A percentile compares a stretch with the other conserved stretches of the same genome.
These are phyloP conservation scores for Solanum clarkiae DNA, from an alignment of 257 asterid genomes.

Conservation along the genomic window DNA sequence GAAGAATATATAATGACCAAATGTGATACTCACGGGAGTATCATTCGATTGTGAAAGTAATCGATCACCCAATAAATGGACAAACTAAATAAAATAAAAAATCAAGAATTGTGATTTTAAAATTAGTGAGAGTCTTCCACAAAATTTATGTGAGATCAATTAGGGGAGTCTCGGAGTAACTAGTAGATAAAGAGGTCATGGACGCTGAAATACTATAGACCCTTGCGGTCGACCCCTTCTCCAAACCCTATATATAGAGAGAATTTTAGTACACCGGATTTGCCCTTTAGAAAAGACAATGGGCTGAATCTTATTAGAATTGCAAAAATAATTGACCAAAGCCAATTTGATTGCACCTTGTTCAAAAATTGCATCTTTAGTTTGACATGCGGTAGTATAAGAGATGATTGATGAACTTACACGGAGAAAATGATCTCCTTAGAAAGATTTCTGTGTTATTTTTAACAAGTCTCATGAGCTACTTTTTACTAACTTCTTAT, in stretches of 20 bases:
- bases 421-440: neutral
- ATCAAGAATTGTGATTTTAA: neutral
- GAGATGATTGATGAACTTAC: neutral
- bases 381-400: neutral
- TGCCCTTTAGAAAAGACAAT: neutral
- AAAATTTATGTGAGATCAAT: neutral
- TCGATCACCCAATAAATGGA: neutral
- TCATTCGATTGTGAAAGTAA: neutral
- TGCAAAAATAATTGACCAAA: neutral
- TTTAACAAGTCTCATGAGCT: neutral
- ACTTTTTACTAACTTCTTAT: neutral
- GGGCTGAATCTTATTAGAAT: neutral
- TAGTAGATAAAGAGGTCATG: too few relatives aligned
- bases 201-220: too few relatives aligned
- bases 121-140: neutral
- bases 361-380: neutral
- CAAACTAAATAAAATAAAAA: neutral
- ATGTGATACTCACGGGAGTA: neutral
- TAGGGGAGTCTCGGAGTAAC: neutral
- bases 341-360: neutral
- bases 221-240: too few relatives aligned
- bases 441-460: neutral
- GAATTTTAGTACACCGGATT: too few relatives aligned
- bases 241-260: too few relatives aligned
- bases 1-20: neutral